Conservation (phyloP, 345 rosid species). For the Eucalyptus globulus region DNA sequence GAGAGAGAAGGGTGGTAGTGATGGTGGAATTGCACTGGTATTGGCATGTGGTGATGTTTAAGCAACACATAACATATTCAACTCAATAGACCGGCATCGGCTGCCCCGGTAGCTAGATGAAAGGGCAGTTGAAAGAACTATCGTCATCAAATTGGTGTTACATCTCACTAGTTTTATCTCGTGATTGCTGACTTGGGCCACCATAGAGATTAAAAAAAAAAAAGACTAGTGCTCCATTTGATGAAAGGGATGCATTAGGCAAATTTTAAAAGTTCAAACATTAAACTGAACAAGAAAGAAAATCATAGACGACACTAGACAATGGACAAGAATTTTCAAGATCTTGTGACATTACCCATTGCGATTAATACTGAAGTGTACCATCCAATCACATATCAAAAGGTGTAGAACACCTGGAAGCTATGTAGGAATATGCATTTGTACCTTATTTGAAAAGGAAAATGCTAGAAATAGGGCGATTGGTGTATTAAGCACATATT, state of each 20-base stretch:
- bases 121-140: not conserved
- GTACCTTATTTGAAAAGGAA: not conserved
- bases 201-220: not conserved
- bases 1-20: not conserved
- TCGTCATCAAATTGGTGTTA: not conserved
- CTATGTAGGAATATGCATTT: not conserved
- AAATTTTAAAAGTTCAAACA: not conserved
- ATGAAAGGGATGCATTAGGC: not conserved
- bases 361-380: not conserved
- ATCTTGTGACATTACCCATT: not conserved
- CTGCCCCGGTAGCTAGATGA: fast-evolving
- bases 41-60: not conserved
- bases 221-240: not conserved
- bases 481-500: not conserved
- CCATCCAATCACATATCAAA: not conserved
- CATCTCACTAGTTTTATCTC: not conserved
- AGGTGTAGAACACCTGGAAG: not conserved
- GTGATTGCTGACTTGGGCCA: not conserved
- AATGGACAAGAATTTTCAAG: not conserved
- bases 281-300: no score
- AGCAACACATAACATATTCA: no score
- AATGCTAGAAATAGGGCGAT: not conserved
- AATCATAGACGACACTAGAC: not conserved
- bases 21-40: not conserved
- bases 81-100: not conserved